These are phyloP conservation scores for Trichosanthes cucumerina DNA, from an alignment of 306 rosid species.

Conservation along the genomic window DNA sequence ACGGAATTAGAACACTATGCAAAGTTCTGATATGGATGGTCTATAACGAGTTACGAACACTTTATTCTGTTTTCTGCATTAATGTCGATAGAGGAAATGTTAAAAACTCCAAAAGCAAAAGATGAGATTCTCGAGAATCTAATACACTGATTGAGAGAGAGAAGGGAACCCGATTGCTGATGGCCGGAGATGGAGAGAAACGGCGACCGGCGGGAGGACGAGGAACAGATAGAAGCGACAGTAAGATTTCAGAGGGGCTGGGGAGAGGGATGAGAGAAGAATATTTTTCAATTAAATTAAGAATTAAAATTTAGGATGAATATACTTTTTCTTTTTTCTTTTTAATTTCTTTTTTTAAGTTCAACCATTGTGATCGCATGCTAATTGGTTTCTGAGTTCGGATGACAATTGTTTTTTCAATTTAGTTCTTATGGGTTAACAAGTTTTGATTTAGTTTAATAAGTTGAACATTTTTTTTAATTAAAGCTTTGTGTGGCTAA, in stretches of 20 bases:
- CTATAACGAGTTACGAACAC: neutral
- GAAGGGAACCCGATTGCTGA: neutral
- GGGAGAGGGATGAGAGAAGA: neutral
- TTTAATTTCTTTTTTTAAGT: too few relatives aligned
- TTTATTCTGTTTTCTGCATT: constrained; percentile 1
- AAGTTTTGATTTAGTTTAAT: too few relatives aligned
- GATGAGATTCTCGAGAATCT: neutral
- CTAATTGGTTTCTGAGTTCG: too few relatives aligned
- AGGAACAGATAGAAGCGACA: neutral
- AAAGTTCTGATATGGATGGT: neutral
- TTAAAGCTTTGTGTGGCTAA: too few relatives aligned
- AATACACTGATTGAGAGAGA: neutral
- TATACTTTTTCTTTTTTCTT: too few relatives aligned
- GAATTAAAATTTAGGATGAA: neutral
- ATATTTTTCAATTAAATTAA: neutral
- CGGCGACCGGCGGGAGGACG: neutral
- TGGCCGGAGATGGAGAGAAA: neutral
- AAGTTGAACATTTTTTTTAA: too few relatives aligned
- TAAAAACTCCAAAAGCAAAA: neutral
- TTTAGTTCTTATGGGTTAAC: too few relatives aligned
- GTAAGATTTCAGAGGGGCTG: neutral
- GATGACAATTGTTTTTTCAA: too few relatives aligned
- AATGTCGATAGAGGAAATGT: neutral
- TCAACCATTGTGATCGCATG: too few relatives aligned
- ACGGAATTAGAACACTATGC: neutral